phyloP scores from a whole-genome alignment of 73 alveolate species.

The Tetrahymena elliotti region DNA sequence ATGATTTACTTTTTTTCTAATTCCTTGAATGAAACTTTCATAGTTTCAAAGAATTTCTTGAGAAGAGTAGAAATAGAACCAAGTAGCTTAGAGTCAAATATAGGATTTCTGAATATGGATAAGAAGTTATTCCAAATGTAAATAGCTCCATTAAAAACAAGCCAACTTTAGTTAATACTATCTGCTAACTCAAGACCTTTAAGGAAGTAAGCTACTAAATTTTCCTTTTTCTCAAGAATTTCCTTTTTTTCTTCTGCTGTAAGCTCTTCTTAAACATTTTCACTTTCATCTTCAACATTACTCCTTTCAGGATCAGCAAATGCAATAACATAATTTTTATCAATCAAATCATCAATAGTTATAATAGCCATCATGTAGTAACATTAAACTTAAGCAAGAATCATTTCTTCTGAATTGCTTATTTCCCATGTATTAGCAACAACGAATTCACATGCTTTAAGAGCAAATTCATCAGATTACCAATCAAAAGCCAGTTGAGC shows the following conservation, averaged over 20 bases:
- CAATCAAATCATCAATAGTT: slow-evolving; percentile 76
- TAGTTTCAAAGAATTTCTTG: slow-evolving; percentile 85
- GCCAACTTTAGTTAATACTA: slow-evolving; percentile 86
- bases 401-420: slow-evolving; percentile 81
- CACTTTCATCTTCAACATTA: slow-evolving; percentile 54
- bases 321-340: slow-evolving; percentile 86
- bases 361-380: slow-evolving; percentile 79
- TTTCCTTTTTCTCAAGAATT: slow-evolving; percentile 69
- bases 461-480: slow-evolving; percentile 76
- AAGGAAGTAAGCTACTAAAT: slow-evolving; percentile 72
- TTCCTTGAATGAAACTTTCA: slow-evolving; percentile 75
- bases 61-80: slow-evolving; percentile 77
- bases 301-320: slow-evolving; percentile 57
- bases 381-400: slow-evolving; percentile 84
- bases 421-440: slow-evolving; percentile 75
- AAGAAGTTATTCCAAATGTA: slow-evolving; percentile 89
- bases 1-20: slow-evolving; percentile 41
- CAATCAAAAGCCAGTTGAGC: slow-evolving; percentile 74
- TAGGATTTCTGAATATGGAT: slow-evolving; percentile 76
- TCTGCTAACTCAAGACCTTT: slow-evolving; percentile 84
- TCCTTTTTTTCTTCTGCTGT: slow-evolving; percentile 71
- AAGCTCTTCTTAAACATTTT: slow-evolving; percentile 55
- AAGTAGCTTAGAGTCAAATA: slow-evolving; percentile 67
- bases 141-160: slow-evolving; percentile 92
- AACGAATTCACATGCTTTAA: slow-evolving; percentile 69